phyloP scores from a whole-genome alignment of 441 rosid genomes.

The Gossypium trilobum region DNA sequence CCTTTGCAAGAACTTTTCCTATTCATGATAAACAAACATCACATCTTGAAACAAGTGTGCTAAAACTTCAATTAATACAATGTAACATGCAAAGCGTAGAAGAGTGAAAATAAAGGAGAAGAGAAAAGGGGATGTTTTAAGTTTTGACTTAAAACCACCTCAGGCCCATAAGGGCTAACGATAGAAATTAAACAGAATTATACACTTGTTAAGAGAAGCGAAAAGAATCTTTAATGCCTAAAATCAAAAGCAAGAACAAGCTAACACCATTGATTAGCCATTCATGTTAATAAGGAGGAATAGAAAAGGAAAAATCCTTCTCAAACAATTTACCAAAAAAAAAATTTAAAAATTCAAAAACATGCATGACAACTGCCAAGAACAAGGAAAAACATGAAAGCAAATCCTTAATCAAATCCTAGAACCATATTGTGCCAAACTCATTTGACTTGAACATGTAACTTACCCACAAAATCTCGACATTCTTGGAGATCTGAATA shows the following conservation, averaged over 20 bases:
- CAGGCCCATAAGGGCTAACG: not conserved
- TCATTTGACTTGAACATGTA: not conserved
- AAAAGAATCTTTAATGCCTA: not conserved
- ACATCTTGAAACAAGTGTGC: not conserved
- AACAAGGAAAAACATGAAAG: not conserved
- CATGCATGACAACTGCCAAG: not conserved
- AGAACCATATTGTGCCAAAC: not conserved
- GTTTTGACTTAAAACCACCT: not conserved
- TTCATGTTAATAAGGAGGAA: not conserved
- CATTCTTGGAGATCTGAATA: slow-evolving; percentile 61
- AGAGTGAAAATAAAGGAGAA: not conserved
- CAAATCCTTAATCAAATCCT: not conserved
- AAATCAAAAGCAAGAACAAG: not conserved
- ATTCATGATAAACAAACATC: slow-evolving; percentile 19
- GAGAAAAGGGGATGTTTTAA: not conserved
- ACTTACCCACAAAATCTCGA: slow-evolving; percentile 70
- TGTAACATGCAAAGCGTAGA: not conserved
- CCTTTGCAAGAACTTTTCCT: slow-evolving; percentile 60
- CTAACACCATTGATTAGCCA: not conserved
- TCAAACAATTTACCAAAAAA: not conserved
- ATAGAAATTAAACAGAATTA: not conserved
- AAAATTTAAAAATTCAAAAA: not conserved
- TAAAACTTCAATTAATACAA: not conserved
- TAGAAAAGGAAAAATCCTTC: not conserved
- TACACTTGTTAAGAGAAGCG: not conserved